These are phyloP conservation scores for Crinitomyces ghanaensis DNA, from an alignment of 805 yeast species.

Conservation along the genomic window DNA sequence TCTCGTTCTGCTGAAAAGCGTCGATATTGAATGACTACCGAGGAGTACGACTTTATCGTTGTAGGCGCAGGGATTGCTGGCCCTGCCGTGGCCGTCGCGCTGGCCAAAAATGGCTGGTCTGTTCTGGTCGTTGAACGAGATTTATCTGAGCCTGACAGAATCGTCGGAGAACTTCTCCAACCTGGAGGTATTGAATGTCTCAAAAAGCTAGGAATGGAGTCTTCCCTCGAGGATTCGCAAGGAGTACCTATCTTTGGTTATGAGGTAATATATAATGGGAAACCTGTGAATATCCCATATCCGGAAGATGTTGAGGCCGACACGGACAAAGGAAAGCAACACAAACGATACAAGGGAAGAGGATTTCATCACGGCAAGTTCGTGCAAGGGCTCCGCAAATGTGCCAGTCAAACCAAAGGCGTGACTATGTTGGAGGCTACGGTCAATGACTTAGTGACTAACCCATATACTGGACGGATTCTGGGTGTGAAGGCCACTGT, in stretches of 20 bases:
- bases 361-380: conserved; percentile 92
- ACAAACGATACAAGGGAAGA: conserved; percentile 40
- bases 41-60: conserved; percentile 65
- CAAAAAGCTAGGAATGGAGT: conserved; percentile 68
- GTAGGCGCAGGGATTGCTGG: conserved; percentile 99
- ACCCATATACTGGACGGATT: conserved; percentile 43
- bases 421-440: conserved; percentile 75
- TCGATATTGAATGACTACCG: conserved; percentile 4
- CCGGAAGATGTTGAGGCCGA: conserved; percentile 28
- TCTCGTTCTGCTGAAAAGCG: too few relatives aligned
- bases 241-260: conserved; percentile 76
- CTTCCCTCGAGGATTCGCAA: conserved; percentile 60
- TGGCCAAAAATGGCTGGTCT: conserved; percentile 81
- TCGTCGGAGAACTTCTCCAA: conserved; percentile 94
- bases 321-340: conserved; percentile 1
- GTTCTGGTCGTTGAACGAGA: conserved; percentile 77
- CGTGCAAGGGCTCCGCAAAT: conserved; percentile 57
- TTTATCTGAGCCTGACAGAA: conserved; percentile 87
- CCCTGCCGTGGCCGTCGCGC: conserved; percentile 79
- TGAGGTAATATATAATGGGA: conserved; percentile 55
- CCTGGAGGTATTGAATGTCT: conserved; percentile 92
- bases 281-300: conserved; percentile 52
- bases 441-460: conserved; percentile 54
- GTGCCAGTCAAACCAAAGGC: conserved; percentile 59
- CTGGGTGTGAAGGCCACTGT: conserved; percentile 49